Evolutionary conservation across 805 yeast genomes (phyloP).

Genomic region (Kluyveromyces lactis): DNA sequence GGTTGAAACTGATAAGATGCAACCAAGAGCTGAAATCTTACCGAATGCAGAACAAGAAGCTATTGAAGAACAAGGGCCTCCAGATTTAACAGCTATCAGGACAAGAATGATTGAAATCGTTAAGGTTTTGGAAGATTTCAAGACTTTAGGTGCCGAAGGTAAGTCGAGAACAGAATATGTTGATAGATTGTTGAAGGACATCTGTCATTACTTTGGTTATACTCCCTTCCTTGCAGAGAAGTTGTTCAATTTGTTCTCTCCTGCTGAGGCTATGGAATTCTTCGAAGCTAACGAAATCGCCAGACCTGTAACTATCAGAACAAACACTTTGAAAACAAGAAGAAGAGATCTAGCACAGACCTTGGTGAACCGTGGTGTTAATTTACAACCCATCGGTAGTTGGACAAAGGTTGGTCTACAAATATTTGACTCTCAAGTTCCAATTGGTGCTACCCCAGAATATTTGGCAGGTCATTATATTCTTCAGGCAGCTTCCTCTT

Average conservation of each 20-base stretch:
- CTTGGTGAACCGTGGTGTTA: slow-evolving; percentile 92
- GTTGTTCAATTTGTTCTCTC: slow-evolving; percentile 82
- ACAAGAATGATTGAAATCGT: slow-evolving; percentile 94
- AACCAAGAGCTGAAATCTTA: slow-evolving; percentile 70
- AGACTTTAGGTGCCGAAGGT: slow-evolving; percentile 74
- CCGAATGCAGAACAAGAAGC: slow-evolving; percentile 64
- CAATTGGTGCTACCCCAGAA: slow-evolving; percentile 99
- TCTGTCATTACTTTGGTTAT: slow-evolving; percentile 91
- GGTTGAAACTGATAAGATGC: slow-evolving; percentile 46
- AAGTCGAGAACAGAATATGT: slow-evolving; percentile 77
- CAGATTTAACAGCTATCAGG: slow-evolving; percentile 74
- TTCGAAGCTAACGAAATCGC: slow-evolving; percentile 97
- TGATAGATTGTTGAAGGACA: slow-evolving; percentile 72
- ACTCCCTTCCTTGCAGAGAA: slow-evolving; percentile 88
- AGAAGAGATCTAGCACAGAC: slow-evolving; percentile 95
- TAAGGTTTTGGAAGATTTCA: slow-evolving; percentile 87
- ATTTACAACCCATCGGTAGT: slow-evolving; percentile 90
- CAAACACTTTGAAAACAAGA: slow-evolving; percentile 91
- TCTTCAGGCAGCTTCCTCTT: slow-evolving; percentile 96
- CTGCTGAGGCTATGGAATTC: slow-evolving; percentile 95
- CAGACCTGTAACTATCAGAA: slow-evolving; percentile 93
- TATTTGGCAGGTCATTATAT: slow-evolving; percentile 96
- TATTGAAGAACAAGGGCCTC: slow-evolving; percentile 45
- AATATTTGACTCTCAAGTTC: slow-evolving; percentile 97
- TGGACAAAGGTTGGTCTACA: slow-evolving; percentile 99